Base-by-base conservation (phyloP, 169 alveolate species). In the Amoebophrya sp. region DNA sequence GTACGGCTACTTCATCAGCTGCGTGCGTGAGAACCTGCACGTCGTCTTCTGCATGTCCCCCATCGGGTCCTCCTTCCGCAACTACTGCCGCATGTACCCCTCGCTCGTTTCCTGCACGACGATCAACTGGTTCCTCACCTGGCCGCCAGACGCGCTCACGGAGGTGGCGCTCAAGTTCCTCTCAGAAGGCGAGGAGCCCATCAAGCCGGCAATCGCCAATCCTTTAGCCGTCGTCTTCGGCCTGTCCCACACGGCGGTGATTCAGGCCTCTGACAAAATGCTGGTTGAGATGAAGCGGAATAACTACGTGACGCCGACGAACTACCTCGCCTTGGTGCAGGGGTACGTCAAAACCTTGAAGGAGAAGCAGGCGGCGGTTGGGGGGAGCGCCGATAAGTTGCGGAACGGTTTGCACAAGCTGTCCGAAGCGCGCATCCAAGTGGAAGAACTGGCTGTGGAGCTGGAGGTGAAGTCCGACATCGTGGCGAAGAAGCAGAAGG, bases 141-240 rank as follows among this genome's bases (percentile, higher is more conserved):
- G 99, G 99, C 99, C 99, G 34, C 97, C 95, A 88, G 98, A 97
- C 69, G 99, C 99, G 41, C 94, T 98, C 38, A 93, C 95, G 20
- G 98, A 97, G 94, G 99, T 98, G 38, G 98, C 99, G 15, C 93
- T 93, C 92, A 95, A 97, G 91, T 96, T 95, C 94, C 95, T 97
- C 69, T 88, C 93, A 87, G 94, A 93, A 91, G 93, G 93, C 89
- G 91, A 20, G 69, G 93, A 90, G 41, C 91, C 89, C 69, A 45
- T 91, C 38, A 88, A 91, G 88, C 91, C 89, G 88, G 48, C 69
- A 23, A 42, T 91, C 5, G 95, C 95, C 50, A 94, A 93, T 0
- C 94, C 94, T 10, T 96, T 97, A 88, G 96, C 98, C 31, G 93
- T 93, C n/a, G 95, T 97, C 69, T 96, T 97, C 91, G 96, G 97